Conservation (phyloP, 1,284 basidiomycete species). For the Malassezia obtusa region DNA sequence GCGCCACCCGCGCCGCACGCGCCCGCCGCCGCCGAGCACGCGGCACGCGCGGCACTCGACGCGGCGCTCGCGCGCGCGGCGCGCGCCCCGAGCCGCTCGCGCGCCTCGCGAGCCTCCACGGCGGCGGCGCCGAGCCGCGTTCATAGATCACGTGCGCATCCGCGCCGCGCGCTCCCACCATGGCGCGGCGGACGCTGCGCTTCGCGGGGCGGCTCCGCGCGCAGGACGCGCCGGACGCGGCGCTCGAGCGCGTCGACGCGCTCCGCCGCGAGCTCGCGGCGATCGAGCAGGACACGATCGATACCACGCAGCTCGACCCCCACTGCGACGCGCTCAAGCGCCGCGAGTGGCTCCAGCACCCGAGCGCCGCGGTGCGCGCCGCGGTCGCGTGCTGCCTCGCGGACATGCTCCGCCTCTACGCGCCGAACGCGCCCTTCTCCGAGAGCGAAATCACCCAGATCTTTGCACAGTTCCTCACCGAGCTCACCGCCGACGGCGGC, state of each 20-base stretch:
- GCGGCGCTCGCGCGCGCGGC: not conserved
- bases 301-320: conserved; percentile 60
- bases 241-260: conserved; percentile 28
- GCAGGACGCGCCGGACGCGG: conserved; percentile 28
- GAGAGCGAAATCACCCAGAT: conserved; percentile 61
- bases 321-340: conserved; percentile 71
- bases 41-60: not conserved
- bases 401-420: conserved; percentile 83
- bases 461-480: conserved; percentile 55
- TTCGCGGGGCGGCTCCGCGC: conserved; percentile 30
- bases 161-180: not conserved
- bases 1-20: not conserved
- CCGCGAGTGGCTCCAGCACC: conserved; percentile 73
- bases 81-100: not conserved
- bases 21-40: not conserved
- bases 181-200: conserved; percentile 8
- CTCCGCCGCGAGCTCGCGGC: conserved; percentile 59
- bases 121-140: not conserved
- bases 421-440: conserved; percentile 92
- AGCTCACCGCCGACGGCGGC: conserved; percentile 28
- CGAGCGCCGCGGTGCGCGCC: conserved; percentile 86
- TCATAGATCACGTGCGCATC: conserved; percentile 3
- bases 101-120: not conserved
- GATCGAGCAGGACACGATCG: conserved; percentile 78
- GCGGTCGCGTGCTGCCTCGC: conserved; percentile 88